Conservation (phyloP, 768 basidiomycete genomes). For the Agrocybe pediades region DNA sequence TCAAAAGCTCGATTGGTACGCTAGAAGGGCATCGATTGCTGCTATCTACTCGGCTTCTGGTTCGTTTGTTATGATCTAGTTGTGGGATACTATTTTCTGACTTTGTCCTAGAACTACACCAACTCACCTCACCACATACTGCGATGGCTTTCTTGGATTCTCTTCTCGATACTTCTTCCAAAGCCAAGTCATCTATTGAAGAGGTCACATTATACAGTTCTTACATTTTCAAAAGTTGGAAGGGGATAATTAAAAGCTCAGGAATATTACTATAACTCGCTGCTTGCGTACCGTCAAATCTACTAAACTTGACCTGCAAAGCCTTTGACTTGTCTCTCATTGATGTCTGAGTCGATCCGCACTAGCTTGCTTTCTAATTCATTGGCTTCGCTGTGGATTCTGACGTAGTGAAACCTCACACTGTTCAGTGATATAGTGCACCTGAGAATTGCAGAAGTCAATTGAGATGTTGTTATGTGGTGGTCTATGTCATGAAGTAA, state of each 20-base stretch:
- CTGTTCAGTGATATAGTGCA: no score
- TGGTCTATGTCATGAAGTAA: no score
- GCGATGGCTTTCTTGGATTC: conserved; percentile 66
- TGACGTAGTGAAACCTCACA: no score
- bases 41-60: conserved; percentile 74
- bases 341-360: no score
- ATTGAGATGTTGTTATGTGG: no score
- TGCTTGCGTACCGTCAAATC: no score
- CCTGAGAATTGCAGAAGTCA: no score
- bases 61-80: conserved; percentile 22
- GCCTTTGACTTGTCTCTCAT: no score
- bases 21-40: conserved; percentile 63
- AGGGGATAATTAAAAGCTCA: conserved; percentile 68
- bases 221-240: conserved; percentile 72
- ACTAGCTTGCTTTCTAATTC: no score
- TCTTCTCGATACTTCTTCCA: conserved; percentile 53
- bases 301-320: no score
- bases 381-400: no score
- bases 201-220: conserved; percentile 58
- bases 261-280: conserved; percentile 41
- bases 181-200: conserved; percentile 45
- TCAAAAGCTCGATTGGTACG: conserved; percentile 71
- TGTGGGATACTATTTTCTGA: neutral
- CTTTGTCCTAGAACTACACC: conserved; percentile 64
- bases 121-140: conserved; percentile 74